phyloP scores from a whole-genome alignment of 2,329 filamentous ascomycete genomes.

The Talaromyces sp. region DNA sequence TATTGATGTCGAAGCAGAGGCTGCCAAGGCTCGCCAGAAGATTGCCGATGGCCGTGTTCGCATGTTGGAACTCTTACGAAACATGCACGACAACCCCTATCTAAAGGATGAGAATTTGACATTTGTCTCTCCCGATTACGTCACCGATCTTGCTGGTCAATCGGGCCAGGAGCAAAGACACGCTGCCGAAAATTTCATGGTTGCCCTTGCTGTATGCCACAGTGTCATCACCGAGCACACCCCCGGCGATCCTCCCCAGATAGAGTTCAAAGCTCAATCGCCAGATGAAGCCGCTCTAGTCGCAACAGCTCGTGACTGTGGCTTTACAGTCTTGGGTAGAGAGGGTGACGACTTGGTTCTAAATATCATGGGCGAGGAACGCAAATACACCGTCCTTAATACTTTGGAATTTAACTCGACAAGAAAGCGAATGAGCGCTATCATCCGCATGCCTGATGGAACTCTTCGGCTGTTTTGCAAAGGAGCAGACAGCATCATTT shows the following conservation, averaged over 20 bases:
- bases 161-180: conserved; percentile 69
- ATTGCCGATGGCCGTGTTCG: conserved; percentile 72
- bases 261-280: conserved; percentile 95
- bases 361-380: conserved; percentile 81
- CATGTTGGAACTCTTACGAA: conserved; percentile 68
- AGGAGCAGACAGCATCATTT: conserved; percentile 95
- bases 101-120: conserved; percentile 85
- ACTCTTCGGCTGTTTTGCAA: conserved; percentile 93
- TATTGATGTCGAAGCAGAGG: conserved; percentile 78
- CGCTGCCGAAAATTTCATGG: conserved; percentile 87
- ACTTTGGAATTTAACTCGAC: conserved; percentile 97
- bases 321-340: conserved; percentile 84
- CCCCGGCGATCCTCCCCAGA: conserved; percentile 83
- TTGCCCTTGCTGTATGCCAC: conserved; percentile 91
- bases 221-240: conserved; percentile 88
- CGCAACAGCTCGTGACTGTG: conserved; percentile 88
- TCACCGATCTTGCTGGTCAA: conserved; percentile 74
- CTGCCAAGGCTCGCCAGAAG: conserved; percentile 64
- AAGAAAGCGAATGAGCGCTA: conserved; percentile 95
- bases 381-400: conserved; percentile 82
- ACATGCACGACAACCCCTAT: conserved; percentile 83
- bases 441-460: conserved; percentile 88
- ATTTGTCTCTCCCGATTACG: conserved; percentile 86
- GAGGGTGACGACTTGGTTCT: conserved; percentile 76
- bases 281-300: conserved; percentile 95